Base-by-base conservation (phyloP, 192 early-diverging fungal genomes). In the Podila verticillata region DNA sequence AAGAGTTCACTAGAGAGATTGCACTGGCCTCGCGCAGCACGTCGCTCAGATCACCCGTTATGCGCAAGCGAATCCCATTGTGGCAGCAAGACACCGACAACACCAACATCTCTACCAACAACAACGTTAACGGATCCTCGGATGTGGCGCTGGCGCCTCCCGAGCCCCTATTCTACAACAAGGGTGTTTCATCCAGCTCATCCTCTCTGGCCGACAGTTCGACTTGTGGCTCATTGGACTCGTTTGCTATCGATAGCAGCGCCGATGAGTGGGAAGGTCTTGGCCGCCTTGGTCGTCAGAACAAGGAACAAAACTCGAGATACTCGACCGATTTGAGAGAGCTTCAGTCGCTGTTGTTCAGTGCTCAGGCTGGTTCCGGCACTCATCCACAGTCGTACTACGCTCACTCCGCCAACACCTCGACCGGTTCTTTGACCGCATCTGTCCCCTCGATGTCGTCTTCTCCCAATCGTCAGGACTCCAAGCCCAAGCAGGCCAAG, bases 381-480 rank as follows among this genome's bases (percentile, higher is more conserved):
- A 30, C 34, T 35, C 32, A 59, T 31, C 44, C 57, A 28, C 51
- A 48, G 4, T 64, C 26, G 61, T 48, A 47, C n/a, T 36, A 63
- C n/a, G 13, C 61, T 15, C 77, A 80, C 24, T 80, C 77, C 13
- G 26, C 61, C 70, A 80, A 80, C 57, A 72, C 77, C 31, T 80
- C 77, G 0, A 72, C 70, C 19, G 70, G 70, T 4, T 80, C 77
- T 0, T 63, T 78, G 26, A 31, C 49, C 7, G 0, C 58, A 8
- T 30, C 58, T 1, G 34, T 65, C 20, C 36, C 65, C 24, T 64
- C 65, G 4, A 48, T 63, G 1, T 28, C 61, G 4, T 26, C 57
- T 6, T 58, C 65, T 5, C 65, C 68, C 17, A 70, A 36, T 44
- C 30, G 36, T 12, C 70, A 60, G 28, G 75, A 67, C 17, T 62